Percentiles rank a stretch among this genome's conserved stretches.
Conservation (phyloP, 345 rosid species). For the Boechera retrofracta region DNA sequence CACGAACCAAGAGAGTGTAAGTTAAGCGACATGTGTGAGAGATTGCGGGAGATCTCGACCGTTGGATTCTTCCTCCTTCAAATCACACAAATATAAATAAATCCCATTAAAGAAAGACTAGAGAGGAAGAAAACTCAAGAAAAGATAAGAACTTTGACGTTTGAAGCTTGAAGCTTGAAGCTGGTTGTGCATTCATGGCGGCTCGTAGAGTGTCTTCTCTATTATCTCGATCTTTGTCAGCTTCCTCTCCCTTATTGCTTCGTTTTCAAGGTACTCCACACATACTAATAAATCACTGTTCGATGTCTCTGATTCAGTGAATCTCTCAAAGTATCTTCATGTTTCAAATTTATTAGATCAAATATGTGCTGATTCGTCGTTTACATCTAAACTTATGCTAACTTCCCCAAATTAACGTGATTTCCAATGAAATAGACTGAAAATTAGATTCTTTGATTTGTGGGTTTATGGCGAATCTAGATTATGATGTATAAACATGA, state of each 20-base stretch:
- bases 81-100: background rate
- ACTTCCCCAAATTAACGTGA: background rate
- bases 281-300: background rate
- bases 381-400: background rate
- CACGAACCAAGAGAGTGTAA: constrained; percentile 23
- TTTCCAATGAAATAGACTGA: background rate
- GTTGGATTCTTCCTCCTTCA: constrained; percentile 29
- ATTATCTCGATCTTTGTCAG: constrained; percentile 56
- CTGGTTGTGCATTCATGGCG: constrained; percentile 52
- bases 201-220: constrained; percentile 65
- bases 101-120: background rate
- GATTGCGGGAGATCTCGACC: constrained; percentile 30
- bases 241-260: constrained; percentile 51
- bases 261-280: constrained; percentile 51
- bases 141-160: constrained; percentile 29
- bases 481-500: constrained; percentile 16
- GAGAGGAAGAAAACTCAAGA: constrained; percentile 5
- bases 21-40: constrained; percentile 35
- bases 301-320: constrained; percentile 7
- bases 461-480: constrained; percentile 4
- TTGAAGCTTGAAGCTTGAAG: constrained; percentile 5
- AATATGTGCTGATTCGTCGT: background rate
- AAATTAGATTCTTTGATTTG: background rate
- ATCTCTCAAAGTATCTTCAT: background rate
- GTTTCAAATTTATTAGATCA: constrained; percentile 4